Evolutionary conservation across 2,329 filamentous ascomycete genomes (phyloP).

Genomic region (Pseudofabraea citricarpa): DNA sequence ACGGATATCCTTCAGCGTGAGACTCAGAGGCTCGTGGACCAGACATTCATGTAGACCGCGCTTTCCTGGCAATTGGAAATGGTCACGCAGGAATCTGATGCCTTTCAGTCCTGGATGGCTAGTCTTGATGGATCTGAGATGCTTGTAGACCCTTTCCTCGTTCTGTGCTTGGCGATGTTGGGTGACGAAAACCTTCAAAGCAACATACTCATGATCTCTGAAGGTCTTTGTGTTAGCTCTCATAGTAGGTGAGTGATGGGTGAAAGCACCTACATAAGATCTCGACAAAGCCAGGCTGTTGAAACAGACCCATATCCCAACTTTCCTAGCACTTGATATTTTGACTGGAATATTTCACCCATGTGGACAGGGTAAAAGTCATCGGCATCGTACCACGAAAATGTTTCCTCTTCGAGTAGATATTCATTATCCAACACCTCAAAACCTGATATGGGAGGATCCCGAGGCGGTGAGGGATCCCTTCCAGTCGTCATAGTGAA

Average conservation of each 20-base stretch:
- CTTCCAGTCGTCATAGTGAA: not conserved
- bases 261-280: slow-evolving; percentile 12
- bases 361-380: slow-evolving; percentile 20
- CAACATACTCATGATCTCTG: slow-evolving; percentile 6
- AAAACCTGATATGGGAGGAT: not conserved
- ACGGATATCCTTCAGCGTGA: slow-evolving; percentile 11
- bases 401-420: slow-evolving; percentile 19
- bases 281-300: slow-evolving; percentile 18
- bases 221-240: not conserved
- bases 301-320: slow-evolving; percentile 19
- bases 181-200: slow-evolving; percentile 6
- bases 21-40: slow-evolving; percentile 16
- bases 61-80: slow-evolving; percentile 26
- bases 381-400: slow-evolving; percentile 17
- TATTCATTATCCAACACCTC: slow-evolving; percentile 3
- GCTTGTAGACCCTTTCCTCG: slow-evolving; percentile 26
- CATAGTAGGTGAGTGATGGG: not conserved
- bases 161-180: slow-evolving; percentile 4
- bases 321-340: slow-evolving; percentile 22
- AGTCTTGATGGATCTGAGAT: slow-evolving; percentile 20
- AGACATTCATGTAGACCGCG: slow-evolving; percentile 16
- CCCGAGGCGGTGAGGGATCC: not conserved
- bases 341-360: slow-evolving; percentile 17
- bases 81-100: slow-evolving; percentile 28
- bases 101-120: slow-evolving; percentile 25